Evolutionary conservation across 495 filamentous ascomycete genomes (phyloP), one percentile per base, ranked within the genome.

Genomic region (Xylaria palmicola): DNA sequence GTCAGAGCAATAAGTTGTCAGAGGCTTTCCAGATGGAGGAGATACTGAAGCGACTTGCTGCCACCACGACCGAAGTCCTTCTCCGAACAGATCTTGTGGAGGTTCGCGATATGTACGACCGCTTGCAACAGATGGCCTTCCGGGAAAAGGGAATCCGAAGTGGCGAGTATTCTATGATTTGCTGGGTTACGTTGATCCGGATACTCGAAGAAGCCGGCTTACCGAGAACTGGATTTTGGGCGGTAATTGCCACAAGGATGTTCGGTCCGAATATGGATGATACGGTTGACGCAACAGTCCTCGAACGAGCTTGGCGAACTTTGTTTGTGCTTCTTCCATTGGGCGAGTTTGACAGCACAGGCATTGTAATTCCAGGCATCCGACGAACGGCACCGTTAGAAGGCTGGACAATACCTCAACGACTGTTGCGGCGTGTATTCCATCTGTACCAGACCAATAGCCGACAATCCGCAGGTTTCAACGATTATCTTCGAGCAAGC

Each of bases 311-410:
- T 8, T 98, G 94, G 94, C 80, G 81, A 37, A 74, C 79, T n/a
- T 62, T 92, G 40, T 95, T 93, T 65, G 85, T 84, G 0, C 69
- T 91, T 2, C 74, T 96, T 10, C 93, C 94, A 3, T 77, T 93
- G 4, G 75, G 83, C 20, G 92, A 96, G 62, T 81, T 98, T 48
- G 87, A 97, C 69, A 70, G 71, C 17, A 69, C 75, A 63, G 93
- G 93, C 1, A 73, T 90, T 45, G 67, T 85, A 26, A 74, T 81
- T 13, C 70, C 81, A 15, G 84, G 87, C 0, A 72, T 75, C 9
- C 83, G 88, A 27, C 83, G 88, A 62, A 72, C 72, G 19, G 50
- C 64, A 3, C 63, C 72, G 0, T 66, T 83, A 37, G 90, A 93
- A 56, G 89, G 91, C 34, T 98, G 94, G 94, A 61, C 63, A 10